Evolutionary conservation across 164 flowering plant species (phyloP).

Genomic region (Malania oleifera): DNA sequence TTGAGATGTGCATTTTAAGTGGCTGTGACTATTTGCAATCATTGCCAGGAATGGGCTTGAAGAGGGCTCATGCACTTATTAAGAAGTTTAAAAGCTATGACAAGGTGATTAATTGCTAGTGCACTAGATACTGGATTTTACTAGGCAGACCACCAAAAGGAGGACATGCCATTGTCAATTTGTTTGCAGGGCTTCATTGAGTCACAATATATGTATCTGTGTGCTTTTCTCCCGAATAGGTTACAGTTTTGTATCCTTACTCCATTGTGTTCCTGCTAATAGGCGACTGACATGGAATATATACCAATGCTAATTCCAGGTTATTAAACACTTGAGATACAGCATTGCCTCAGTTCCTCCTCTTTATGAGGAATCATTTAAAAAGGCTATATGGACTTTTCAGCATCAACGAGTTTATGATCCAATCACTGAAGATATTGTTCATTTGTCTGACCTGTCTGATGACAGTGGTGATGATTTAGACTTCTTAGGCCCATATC

Average conservation of each 20-base stretch:
- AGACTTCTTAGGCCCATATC: conserved; percentile 99
- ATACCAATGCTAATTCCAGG: conserved; percentile 39
- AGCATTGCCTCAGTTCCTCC: conserved; percentile 65
- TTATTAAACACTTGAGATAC: conserved; percentile 78
- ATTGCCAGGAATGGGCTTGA: conserved; percentile 91
- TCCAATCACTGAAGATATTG: conserved; percentile 60
- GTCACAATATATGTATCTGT: too few species aligned
- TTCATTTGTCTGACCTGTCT: conserved; percentile 51
- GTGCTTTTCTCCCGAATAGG: too few species aligned
- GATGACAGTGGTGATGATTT: conserved; percentile 43
- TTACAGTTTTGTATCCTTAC: too few species aligned
- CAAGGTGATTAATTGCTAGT: conserved; percentile 45
- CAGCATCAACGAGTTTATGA: conserved; percentile 93
- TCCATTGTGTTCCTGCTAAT: too few species aligned
- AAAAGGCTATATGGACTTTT: conserved; percentile 85
- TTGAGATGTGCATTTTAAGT: conserved; percentile 96
- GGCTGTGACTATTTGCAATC: conserved; percentile 96
- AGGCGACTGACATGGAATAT: not conserved
- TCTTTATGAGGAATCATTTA: conserved; percentile 80
- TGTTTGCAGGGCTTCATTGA: too few species aligned
- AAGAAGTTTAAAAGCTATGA: conserved; percentile 71
- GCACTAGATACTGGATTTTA: not conserved
- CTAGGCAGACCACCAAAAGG: too few species aligned
- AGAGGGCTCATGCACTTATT: conserved; percentile 82
- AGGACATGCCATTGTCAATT: too few species aligned